phyloP scores from a whole-genome alignment of 768 basidiomycete genomes.

The Cyathus striatus region DNA sequence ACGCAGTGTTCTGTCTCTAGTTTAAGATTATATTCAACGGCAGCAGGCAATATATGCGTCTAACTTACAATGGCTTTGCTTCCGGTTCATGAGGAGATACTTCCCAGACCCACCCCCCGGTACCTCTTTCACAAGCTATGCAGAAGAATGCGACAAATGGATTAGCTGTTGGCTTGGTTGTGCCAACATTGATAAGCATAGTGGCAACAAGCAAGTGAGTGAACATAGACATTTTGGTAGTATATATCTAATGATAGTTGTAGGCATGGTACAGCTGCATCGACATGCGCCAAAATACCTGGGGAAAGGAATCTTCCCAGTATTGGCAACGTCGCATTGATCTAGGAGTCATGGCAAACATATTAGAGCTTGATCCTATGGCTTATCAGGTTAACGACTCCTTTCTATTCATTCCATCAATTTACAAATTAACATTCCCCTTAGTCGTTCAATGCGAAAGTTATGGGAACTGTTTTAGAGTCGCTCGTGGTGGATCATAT shows the following conservation, averaged over 20 bases:
- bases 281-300: background rate
- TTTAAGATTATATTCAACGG: too few relatives aligned
- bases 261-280: background rate
- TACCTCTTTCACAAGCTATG: constrained; percentile 12
- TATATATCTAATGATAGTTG: background rate
- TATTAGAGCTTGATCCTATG: constrained; percentile 54
- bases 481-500: constrained; percentile 41
- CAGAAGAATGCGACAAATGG: constrained; percentile 45
- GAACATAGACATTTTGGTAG: too few relatives aligned
- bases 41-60: constrained; percentile 10
- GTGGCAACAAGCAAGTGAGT: constrained; percentile 15
- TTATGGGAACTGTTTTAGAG: constrained; percentile 49
- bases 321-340: constrained; percentile 48
- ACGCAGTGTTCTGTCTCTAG: constrained; percentile 9
- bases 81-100: constrained; percentile 37
- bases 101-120: constrained; percentile 26
- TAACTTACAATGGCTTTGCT: constrained; percentile 23
- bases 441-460: constrained; percentile 43
- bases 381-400: constrained; percentile 47
- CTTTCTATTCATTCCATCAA: background rate
- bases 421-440: background rate
- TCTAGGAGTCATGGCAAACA: constrained; percentile 8
- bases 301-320: constrained; percentile 1
- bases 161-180: constrained; percentile 75
- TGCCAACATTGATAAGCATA: constrained; percentile 49